Conservation (phyloP, 257 asterid genomes). For the Jasminum sambac region DNA sequence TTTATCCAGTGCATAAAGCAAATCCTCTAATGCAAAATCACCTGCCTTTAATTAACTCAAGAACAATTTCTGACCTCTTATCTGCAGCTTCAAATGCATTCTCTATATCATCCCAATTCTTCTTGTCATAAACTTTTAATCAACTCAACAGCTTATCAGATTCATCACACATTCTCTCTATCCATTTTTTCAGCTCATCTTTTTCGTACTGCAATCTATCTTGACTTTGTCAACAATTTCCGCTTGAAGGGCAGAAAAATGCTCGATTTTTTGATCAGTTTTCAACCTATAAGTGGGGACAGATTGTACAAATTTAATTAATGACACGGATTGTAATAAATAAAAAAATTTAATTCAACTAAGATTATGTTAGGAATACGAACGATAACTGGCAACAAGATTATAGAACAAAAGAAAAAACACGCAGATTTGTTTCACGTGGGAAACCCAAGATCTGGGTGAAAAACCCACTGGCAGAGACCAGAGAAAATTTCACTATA, state of each 20-base stretch:
- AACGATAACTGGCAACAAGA: no score
- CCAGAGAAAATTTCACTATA: no score
- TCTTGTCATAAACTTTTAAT: conserved; percentile 35
- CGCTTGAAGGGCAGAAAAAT: conserved; percentile 28
- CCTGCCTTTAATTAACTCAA: conserved; percentile 39
- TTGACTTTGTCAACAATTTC: conserved; percentile 34
- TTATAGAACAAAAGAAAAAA: no score
- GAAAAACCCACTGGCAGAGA: no score
- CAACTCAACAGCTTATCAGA: conserved; percentile 47
- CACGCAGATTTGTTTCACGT: no score
- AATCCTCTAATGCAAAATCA: conserved; percentile 53
- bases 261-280: conserved; percentile 34
- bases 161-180: conserved; percentile 29
- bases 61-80: conserved; percentile 27
- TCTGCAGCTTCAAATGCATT: conserved; percentile 55
- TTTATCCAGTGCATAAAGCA: conserved; percentile 40
- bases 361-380: no score
- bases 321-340: no score
- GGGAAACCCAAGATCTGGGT: no score
- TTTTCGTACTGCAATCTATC: conserved; percentile 28
- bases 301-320: no score
- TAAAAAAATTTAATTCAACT: no score
- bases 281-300: conserved; percentile 18
- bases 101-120: conserved; percentile 24
- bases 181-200: conserved; percentile 28